A percentile compares a stretch with the other conserved stretches of the same genome.
phyloP scores from a whole-genome alignment of 2,329 filamentous ascomycete genomes.

The Scopulariopsis brevicaulis region DNA sequence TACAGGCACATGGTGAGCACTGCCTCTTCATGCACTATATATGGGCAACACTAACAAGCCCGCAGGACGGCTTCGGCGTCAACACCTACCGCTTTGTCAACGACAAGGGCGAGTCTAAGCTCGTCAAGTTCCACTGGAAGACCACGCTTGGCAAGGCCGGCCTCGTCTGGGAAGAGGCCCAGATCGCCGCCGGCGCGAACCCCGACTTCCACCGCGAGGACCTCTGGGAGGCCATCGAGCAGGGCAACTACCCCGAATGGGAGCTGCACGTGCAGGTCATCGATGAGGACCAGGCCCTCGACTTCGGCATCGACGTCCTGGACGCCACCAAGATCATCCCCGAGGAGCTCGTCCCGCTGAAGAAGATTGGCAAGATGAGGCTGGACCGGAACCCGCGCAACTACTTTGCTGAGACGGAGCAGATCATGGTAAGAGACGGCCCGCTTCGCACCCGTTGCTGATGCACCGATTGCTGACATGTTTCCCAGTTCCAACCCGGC shows the following conservation, averaged over 20 bases:
- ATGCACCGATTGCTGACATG: not conserved
- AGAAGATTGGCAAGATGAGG: constrained; percentile 69
- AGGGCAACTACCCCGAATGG: constrained; percentile 62
- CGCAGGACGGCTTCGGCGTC: constrained; percentile 62
- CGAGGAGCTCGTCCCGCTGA: constrained; percentile 62
- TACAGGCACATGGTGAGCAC: constrained; percentile 62
- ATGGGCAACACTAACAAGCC: not conserved
- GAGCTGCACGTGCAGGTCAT: constrained; percentile 74
- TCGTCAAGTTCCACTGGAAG: constrained; percentile 70
- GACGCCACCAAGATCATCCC: constrained; percentile 84
- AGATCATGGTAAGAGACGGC: constrained; percentile 40
- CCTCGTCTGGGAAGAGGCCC: constrained; percentile 68
- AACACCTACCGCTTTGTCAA: constrained; percentile 67
- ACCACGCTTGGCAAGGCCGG: constrained; percentile 67
- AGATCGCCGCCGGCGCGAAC: constrained; percentile 64
- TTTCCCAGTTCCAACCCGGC: constrained; percentile 55
- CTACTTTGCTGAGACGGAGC: constrained; percentile 73
- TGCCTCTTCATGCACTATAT: not conserved
- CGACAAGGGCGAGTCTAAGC: constrained; percentile 53
- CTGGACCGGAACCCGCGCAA: constrained; percentile 73
- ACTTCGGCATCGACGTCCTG: constrained; percentile 78
- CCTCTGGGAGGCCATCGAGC: constrained; percentile 61
- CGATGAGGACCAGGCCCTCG: constrained; percentile 57
- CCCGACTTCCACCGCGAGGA: constrained; percentile 78
- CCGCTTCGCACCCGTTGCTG: too few relatives aligned